These are phyloP conservation scores for Boletus coccyginus DNA, from an alignment of 768 basidiomycete species.

Conservation along the genomic window DNA sequence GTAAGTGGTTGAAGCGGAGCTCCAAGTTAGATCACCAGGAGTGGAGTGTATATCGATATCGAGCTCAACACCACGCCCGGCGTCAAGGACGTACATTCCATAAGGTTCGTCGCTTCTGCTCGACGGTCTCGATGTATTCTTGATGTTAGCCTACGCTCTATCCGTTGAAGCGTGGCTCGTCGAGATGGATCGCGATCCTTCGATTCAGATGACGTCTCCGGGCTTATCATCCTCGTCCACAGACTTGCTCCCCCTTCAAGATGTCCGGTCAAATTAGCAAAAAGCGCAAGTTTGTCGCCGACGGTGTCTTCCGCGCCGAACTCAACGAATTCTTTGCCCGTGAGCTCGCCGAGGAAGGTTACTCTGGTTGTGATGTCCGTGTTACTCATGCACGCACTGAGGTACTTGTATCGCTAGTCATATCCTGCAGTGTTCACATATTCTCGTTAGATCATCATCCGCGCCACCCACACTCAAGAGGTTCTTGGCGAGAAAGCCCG, in stretches of 20 bases:
- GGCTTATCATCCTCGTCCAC: conserved; percentile 18
- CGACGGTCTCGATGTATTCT: neutral
- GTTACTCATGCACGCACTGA: conserved; percentile 99
- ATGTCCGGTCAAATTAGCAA: conserved; percentile 93
- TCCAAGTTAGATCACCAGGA: conserved; percentile 15
- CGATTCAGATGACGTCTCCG: conserved; percentile 16
- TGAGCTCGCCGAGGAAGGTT: conserved; percentile 98
- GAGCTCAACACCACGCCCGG: conserved; percentile 19
- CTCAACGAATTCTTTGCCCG: conserved; percentile 98
- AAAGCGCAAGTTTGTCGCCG: conserved; percentile 98
- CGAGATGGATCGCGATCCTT: conserved; percentile 20
- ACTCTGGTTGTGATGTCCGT: conserved; percentile 99
- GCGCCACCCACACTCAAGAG: conserved; percentile 98
- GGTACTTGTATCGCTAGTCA: conserved; percentile 39
- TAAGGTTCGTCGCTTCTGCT: conserved; percentile 24
- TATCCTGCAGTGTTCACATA: neutral
- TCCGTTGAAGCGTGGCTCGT: neutral
- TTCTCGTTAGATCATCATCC: conserved; percentile 85
- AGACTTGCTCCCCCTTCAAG: conserved; percentile 32
- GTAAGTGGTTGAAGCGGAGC: conserved; percentile 22
- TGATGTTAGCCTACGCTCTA: neutral
- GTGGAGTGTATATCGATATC: conserved; percentile 8
- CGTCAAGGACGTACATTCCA: conserved; percentile 15
- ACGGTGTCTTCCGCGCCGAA: conserved; percentile 99
- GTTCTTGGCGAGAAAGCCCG: conserved; percentile 99